A percentile compares a stretch with the other conserved stretches of the same genome.
Evolutionary conservation across 2,329 filamentous ascomycete species (phyloP).

Genomic region (Colletotrichum tofieldiae): DNA sequence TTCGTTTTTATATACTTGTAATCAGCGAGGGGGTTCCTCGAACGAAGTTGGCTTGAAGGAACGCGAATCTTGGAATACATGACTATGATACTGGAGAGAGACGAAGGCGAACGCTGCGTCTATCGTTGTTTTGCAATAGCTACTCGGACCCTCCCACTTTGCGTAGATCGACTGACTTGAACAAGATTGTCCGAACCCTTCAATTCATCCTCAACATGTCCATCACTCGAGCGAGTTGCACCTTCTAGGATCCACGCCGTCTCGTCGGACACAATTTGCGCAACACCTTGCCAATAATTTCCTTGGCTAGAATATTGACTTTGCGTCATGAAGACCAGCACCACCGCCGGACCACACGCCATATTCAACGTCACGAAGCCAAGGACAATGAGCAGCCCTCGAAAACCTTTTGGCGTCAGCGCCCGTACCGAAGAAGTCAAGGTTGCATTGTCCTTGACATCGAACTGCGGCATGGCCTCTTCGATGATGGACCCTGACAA

Average conservation of each 20-base stretch:
- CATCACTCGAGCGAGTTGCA: constrained; percentile 42
- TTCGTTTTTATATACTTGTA: no score
- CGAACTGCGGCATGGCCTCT: constrained; percentile 41
- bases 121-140: neutral
- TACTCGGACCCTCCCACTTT: constrained; percentile 20
- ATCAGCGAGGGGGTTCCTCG: neutral
- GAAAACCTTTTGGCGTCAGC: neutral
- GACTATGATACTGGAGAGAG: neutral
- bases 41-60: no score
- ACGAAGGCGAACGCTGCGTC: neutral
- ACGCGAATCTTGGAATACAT: neutral
- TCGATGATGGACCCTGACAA: constrained; percentile 43
- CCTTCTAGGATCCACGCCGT: constrained; percentile 44
- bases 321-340: constrained; percentile 41
- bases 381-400: constrained; percentile 2
- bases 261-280: constrained; percentile 46
- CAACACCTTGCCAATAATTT: constrained; percentile 46
- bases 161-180: neutral
- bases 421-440: constrained; percentile 5
- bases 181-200: neutral
- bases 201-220: constrained; percentile 10
- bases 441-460: constrained; percentile 19
- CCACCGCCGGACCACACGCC: constrained; percentile 39
- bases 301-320: constrained; percentile 45
- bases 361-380: constrained; percentile 30